phyloP scores from a whole-genome alignment of 495 filamentous ascomycete genomes.

The Oidiodendron maius region DNA sequence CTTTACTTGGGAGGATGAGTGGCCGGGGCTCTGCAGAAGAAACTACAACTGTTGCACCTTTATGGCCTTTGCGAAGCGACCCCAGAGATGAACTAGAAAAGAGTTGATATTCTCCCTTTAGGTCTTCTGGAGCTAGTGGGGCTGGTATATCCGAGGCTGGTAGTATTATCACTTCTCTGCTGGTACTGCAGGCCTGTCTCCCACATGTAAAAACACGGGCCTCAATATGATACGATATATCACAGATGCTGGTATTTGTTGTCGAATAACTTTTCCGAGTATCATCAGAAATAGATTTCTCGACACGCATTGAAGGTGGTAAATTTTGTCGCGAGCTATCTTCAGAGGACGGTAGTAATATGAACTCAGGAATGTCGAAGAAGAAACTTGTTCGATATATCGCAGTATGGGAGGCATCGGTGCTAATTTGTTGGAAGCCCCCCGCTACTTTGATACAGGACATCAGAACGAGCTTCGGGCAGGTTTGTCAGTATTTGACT shows the following conservation, averaged over 20 bases:
- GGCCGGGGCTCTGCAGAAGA: not conserved
- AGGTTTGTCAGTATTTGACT: not conserved
- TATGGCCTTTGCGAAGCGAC: not conserved
- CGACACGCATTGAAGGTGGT: not conserved
- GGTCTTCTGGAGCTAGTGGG: not conserved
- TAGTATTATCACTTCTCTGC: not conserved
- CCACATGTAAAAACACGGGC: not conserved
- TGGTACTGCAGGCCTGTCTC: not conserved
- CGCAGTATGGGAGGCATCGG: not conserved
- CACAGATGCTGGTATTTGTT: not conserved
- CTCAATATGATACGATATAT: not conserved
- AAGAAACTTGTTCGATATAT: not conserved
- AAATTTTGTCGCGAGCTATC: not conserved
- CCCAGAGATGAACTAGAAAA: not conserved
- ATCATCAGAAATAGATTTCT: not conserved
- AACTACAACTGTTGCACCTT: not conserved
- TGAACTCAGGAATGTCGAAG: constrained; percentile 1
- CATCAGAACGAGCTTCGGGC: not conserved
- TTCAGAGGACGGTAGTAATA: not conserved
- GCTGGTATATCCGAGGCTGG: not conserved
- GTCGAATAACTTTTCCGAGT: not conserved
- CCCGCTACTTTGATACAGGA: not conserved
- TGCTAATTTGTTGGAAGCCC: not conserved
- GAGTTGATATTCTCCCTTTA: not conserved
- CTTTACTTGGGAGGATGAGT: not conserved